These are phyloP conservation scores for Vanrija pseudolonga DNA, from an alignment of 1,284 basidiomycete genomes.

Conservation along the genomic window DNA sequence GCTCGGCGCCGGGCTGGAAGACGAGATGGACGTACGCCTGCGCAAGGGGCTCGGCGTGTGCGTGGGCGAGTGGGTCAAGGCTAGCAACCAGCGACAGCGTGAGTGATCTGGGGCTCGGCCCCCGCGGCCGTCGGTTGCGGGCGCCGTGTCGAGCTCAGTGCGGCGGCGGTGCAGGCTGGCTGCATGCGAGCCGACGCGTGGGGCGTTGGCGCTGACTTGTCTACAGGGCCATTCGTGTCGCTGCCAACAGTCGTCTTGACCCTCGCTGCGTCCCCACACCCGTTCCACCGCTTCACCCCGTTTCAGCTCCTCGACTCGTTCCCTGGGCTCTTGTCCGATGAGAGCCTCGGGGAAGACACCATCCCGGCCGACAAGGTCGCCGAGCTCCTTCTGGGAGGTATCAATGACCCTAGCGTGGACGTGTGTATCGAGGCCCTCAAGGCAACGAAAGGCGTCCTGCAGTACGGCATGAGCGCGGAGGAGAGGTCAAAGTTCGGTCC, in stretches of 20 bases:
- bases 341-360: slow-evolving; percentile 22
- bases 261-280: slow-evolving; percentile 29
- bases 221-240: slow-evolving; percentile 29
- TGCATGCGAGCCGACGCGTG: not conserved
- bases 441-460: slow-evolving; percentile 33
- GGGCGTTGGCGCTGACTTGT: not conserved
- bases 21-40: slow-evolving; percentile 42
- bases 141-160: not conserved
- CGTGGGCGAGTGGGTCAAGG: slow-evolving; percentile 38
- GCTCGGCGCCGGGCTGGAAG: slow-evolving; percentile 38
- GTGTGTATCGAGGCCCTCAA: slow-evolving; percentile 42
- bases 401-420: slow-evolving; percentile 39
- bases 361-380: slow-evolving; percentile 30
- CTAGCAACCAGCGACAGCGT: slow-evolving; percentile 34
- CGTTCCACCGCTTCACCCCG: slow-evolving; percentile 42
- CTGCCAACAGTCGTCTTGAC: slow-evolving; percentile 36
- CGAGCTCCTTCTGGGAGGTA: slow-evolving; percentile 32
- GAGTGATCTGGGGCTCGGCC: slow-evolving; percentile 7
- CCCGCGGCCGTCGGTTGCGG: not conserved
- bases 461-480: slow-evolving; percentile 26
- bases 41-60: slow-evolving; percentile 40
- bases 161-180: not conserved
- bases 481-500: slow-evolving; percentile 31
- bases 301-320: slow-evolving; percentile 37
- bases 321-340: slow-evolving; percentile 31